A percentile compares a stretch with the other conserved stretches of the same genome.
Conservation (phyloP, 371 early-diverging fungal genomes). For the Funneliformis caledonium region DNA sequence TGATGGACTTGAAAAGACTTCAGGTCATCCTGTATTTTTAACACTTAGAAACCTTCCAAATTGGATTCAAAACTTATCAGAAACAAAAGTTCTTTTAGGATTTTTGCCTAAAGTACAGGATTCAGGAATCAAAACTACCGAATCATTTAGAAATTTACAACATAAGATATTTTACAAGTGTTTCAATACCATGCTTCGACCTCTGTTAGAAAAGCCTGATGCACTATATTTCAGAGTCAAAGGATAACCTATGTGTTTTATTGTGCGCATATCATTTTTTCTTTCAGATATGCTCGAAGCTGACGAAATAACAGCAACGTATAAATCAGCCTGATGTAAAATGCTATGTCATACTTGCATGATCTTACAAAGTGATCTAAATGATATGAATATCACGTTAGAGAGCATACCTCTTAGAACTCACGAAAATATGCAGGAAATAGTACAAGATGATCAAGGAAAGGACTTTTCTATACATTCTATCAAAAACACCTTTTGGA, state of each 20-base stretch:
- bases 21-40: neutral
- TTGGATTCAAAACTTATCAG: neutral
- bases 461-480: neutral
- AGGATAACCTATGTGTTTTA: neutral
- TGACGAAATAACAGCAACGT: neutral
- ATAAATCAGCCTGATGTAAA: neutral
- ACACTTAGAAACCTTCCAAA: slow-evolving; percentile 1
- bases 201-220: neutral
- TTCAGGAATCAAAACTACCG: neutral
- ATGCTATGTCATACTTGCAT: neutral
- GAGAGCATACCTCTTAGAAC: neutral
- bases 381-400: neutral
- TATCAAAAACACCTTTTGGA: neutral
- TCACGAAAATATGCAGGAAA: neutral
- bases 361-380: neutral
- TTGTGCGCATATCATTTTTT: neutral
- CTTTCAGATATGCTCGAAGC: neutral
- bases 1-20: neutral
- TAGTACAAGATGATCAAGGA: neutral
- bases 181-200: neutral
- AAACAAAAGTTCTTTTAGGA: slow-evolving; percentile 4
- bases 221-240: neutral
- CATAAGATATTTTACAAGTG: neutral
- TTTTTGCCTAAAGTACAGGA: neutral
- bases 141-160: neutral